These are phyloP conservation scores for Chrysanthemum seticuspe DNA, from an alignment of 129 eudicot genomes.

Conservation along the genomic window DNA sequence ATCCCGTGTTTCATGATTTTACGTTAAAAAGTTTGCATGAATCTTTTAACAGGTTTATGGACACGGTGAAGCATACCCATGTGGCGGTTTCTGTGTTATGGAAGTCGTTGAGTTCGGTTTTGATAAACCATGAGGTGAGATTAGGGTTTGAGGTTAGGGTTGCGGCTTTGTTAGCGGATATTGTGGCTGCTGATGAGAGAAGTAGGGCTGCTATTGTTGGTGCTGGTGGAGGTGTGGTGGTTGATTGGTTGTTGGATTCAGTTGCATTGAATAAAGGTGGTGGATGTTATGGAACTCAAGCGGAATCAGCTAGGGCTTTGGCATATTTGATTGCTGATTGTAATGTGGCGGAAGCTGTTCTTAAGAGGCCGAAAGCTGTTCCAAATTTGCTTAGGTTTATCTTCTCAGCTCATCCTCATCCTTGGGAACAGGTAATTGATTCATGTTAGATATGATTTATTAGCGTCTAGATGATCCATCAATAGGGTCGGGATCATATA, in stretches of 20 bases:
- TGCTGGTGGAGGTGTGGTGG: conserved; percentile 87
- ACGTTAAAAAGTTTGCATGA: conserved; percentile 48
- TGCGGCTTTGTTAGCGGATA: conserved; percentile 89
- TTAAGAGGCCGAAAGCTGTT: conserved; percentile 66
- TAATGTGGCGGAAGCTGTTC: conserved; percentile 57
- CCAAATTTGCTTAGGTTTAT: conserved; percentile 74
- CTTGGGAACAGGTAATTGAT: conserved; percentile 17
- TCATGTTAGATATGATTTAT: background rate
- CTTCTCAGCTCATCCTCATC: conserved; percentile 71
- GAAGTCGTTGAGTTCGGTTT: conserved; percentile 75
- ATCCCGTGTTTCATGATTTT: conserved; percentile 30
- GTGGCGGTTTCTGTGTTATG: conserved; percentile 80
- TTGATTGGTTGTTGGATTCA: conserved; percentile 87
- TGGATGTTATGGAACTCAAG: conserved; percentile 55
- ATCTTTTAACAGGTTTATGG: conserved; percentile 39
- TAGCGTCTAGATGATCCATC: too few relatives aligned
- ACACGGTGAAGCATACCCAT: conserved; percentile 66
- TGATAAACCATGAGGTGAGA: conserved; percentile 78
- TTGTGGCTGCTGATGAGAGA: conserved; percentile 79
- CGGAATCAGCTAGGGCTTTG: conserved; percentile 92
- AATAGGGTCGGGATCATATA: too few relatives aligned
- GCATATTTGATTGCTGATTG: conserved; percentile 90
- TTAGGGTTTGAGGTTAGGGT: conserved; percentile 88
- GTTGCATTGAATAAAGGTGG: conserved; percentile 60
- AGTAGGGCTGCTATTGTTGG: conserved; percentile 77